A percentile compares a stretch with the other conserved stretches of the same genome.
phyloP scores from a whole-genome alignment of 345 rosid genomes.

The Hypericum perforatum region DNA sequence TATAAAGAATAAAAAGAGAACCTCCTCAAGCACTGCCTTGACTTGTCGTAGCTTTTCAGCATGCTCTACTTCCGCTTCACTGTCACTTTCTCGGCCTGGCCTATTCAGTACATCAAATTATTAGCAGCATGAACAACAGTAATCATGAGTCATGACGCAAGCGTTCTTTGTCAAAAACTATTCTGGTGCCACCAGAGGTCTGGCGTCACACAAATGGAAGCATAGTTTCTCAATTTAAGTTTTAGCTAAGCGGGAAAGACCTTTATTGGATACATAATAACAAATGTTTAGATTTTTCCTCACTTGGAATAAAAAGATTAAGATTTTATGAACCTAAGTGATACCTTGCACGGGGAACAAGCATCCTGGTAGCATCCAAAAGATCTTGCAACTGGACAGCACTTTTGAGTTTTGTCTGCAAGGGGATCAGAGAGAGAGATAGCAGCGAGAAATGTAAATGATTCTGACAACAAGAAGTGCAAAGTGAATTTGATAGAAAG shows the following conservation, averaged over 20 bases:
- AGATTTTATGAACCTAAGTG: not conserved
- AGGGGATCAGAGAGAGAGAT: constrained; percentile 4
- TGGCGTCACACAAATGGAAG: too few species aligned
- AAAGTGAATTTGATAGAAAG: constrained; percentile 7
- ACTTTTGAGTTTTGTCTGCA: constrained; percentile 94
- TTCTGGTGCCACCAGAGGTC: too few species aligned
- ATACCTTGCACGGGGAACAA: constrained; percentile 93
- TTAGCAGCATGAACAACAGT: not conserved
- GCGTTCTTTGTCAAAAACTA: not conserved
- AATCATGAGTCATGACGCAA: not conserved
- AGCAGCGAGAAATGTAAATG: constrained; percentile 6
- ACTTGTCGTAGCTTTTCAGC: constrained; percentile 99
- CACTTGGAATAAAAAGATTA: too few species aligned
- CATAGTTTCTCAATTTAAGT: too few species aligned
- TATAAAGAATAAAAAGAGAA: constrained; percentile 17
- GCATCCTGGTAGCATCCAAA: constrained; percentile 92
- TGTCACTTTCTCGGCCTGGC: constrained; percentile 89
- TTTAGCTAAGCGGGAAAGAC: too few species aligned
- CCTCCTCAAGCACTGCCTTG: constrained; percentile 99
- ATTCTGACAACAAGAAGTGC: not conserved
- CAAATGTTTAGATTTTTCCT: too few species aligned
- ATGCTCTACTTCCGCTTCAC: constrained; percentile 99
- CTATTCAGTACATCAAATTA: constrained; percentile 30
- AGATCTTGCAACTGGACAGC: constrained; percentile 96
- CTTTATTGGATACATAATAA: too few species aligned